Conservation (phyloP, 768 basidiomycete genomes). For the Psilocybe azurescens region DNA sequence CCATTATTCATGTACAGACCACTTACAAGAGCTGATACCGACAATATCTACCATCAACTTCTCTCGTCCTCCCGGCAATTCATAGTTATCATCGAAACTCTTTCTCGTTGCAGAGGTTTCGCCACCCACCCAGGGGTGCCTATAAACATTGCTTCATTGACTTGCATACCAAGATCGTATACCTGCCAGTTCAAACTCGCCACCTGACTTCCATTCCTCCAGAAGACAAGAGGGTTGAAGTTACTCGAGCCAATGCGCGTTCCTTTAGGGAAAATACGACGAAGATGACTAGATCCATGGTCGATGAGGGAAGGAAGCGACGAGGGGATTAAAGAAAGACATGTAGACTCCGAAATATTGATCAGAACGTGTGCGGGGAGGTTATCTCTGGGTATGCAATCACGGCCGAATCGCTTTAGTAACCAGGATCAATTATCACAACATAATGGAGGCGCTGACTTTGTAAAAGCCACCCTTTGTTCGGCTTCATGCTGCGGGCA, state of each 20-base stretch:
- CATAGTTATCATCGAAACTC: slow-evolving; percentile 25
- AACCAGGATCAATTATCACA: not conserved
- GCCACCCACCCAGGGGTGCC: slow-evolving; percentile 60
- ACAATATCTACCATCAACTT: slow-evolving; percentile 32
- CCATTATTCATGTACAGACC: not conserved
- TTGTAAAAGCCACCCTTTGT: slow-evolving; percentile 49
- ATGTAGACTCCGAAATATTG: slow-evolving; percentile 62
- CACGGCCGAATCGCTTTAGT: not conserved
- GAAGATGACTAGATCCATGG: slow-evolving; percentile 49
- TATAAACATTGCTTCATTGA: slow-evolving; percentile 68
- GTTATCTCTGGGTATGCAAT: slow-evolving; percentile 34
- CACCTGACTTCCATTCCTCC: slow-evolving; percentile 63
- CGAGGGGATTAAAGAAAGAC: slow-evolving; percentile 44
- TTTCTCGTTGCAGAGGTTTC: slow-evolving; percentile 45
- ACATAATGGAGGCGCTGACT: not conserved
- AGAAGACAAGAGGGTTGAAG: slow-evolving; percentile 54
- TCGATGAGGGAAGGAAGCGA: slow-evolving; percentile 41
- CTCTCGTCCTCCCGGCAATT: slow-evolving; percentile 8
- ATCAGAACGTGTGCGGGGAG: slow-evolving; percentile 54
- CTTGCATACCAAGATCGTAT: slow-evolving; percentile 60
- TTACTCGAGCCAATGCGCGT: slow-evolving; percentile 62
- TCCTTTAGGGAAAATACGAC: slow-evolving; percentile 64
- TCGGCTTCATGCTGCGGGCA: slow-evolving; percentile 66
- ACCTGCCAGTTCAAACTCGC: slow-evolving; percentile 67
- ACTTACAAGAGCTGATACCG: slow-evolving; percentile 52